Evolutionary conservation across 495 filamentous ascomycete genomes (phyloP), one percentile per base, ranked within the genome.

Genomic region (Penicillium lagena): DNA sequence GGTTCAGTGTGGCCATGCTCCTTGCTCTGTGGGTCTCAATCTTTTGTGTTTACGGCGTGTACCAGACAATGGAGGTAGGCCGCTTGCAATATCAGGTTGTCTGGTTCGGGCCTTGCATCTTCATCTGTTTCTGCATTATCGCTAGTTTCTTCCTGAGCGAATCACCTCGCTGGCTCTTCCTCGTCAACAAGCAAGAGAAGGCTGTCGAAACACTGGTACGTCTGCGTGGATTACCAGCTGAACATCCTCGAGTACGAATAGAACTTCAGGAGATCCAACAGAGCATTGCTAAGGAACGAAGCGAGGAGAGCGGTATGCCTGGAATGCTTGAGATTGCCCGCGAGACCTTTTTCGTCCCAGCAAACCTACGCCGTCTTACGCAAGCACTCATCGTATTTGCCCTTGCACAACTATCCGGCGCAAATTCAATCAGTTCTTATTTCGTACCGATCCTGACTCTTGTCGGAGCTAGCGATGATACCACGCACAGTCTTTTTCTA

Each of bases 121-220:
- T 53, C 14, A 35, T 57, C 36, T 13, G 31, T 10, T 28, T 57
- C 0, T 42, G 35, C 17, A 39, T 57, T 12, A 12, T 40, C 0
- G 47, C 40, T 9, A 57, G 50, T 15, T 57, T 57, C 33, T 54
- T 48, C 28, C 9, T 57, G 13, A 22, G 34, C 8, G 76, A 82
- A 35, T 66, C 62, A 0, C 66, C 66, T 6, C 51, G 66, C 8
- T 66, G 54, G 56, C 43, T 66, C n/a, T 31, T 58, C 12, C 32
- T 58, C 40, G 29, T 42, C 9, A 46, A 46, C 13, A 49, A 59
- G 3, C 33, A 61, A 12, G 55, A 60, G 12, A 55, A 67, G 35
- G 64, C 64, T 4, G 39, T 58, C 1, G 22, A 48, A 12, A 46
- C 51, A 11, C 50, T 70, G 12, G 49, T 56, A 7, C 31, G 31